Evolutionary conservation across 1,284 basidiomycete genomes (phyloP), one percentile per base, ranked within the genome.

Genomic region (Ceratobasidium sp.): DNA sequence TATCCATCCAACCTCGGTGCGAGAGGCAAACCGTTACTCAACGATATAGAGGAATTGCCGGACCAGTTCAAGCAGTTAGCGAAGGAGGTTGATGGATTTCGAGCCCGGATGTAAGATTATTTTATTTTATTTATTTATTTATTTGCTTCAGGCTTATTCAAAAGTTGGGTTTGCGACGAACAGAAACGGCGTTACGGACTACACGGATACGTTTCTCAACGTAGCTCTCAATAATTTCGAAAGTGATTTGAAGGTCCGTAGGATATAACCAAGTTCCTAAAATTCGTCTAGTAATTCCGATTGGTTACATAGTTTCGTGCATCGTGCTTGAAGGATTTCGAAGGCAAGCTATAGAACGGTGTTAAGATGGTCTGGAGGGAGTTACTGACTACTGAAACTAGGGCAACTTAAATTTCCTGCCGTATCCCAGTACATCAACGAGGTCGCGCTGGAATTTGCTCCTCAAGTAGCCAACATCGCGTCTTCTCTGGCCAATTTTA

Each of bases 341-440:
- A 85, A 78, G 90, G n/a, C n/a, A n/a, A n/a, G n/a, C n/a, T n/a
- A n/a, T n/a, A n/a, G n/a, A n/a, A n/a, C n/a, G n/a, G n/a, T n/a
- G n/a, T n/a, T n/a, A n/a, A n/a, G n/a, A n/a, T n/a, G n/a, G n/a
- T n/a, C n/a, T n/a, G n/a, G n/a, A n/a, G n/a, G n/a, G n/a, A n/a
- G n/a, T n/a, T n/a, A n/a, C n/a, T n/a, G n/a, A n/a, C n/a, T n/a
- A n/a, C n/a, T n/a, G n/a, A n/a, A n/a, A n/a, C n/a, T n/a, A n/a
- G n/a, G 88, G 41, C 90, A 92, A 83, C 91, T 92, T 81, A 86
- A 86, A 64, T 90, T 88, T 79, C 88, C 89, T 2, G 88, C 90
- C 19, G 90, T 93, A 1, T 89, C 91, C 78, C 83, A 89, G 77
- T 92, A 92, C 78, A 85, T 93, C 53, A 90, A 93, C 76, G 91